phyloP scores from a whole-genome alignment of 1,284 basidiomycete species.

The Tylopilus sp. region DNA sequence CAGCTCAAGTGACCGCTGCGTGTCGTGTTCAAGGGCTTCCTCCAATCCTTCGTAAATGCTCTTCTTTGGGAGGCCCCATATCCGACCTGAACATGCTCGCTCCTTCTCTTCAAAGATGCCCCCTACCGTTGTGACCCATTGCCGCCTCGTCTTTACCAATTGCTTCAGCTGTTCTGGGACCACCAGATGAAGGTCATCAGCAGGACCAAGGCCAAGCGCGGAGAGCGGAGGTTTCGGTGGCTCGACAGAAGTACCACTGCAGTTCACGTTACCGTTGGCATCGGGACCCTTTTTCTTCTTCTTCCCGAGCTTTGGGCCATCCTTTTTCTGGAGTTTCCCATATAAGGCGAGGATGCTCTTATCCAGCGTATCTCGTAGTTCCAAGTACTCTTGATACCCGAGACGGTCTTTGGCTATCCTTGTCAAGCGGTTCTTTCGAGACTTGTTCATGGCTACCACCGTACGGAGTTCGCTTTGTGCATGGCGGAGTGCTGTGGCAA shows the following conservation, averaged over 20 bases:
- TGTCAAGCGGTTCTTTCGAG: constrained; percentile 71
- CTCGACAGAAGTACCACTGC: constrained; percentile 32
- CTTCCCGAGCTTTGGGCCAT: constrained; percentile 59
- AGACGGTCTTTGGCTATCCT: constrained; percentile 83
- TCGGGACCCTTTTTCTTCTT: constrained; percentile 65
- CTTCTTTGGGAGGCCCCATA: constrained; percentile 68
- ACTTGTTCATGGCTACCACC: constrained; percentile 80
- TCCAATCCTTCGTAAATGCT: constrained; percentile 76
- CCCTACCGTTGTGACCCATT: constrained; percentile 73
- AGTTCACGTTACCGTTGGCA: constrained; percentile 36
- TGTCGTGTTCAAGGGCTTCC: constrained; percentile 44
- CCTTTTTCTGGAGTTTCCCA: constrained; percentile 72
- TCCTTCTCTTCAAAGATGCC: constrained; percentile 66
- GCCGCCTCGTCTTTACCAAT: constrained; percentile 64
- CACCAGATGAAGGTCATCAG: constrained; percentile 60
- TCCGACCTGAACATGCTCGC: constrained; percentile 56
- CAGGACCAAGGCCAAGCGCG: constrained; percentile 61
- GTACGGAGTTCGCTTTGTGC: constrained; percentile 80
- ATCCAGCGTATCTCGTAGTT: constrained; percentile 77
- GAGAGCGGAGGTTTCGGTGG: constrained; percentile 53
- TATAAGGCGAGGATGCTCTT: constrained; percentile 72
- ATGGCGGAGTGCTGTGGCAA: constrained; percentile 84
- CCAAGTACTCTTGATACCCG: constrained; percentile 85
- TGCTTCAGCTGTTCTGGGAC: constrained; percentile 71
- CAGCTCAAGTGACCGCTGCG: constrained; percentile 11